Evolutionary conservation across 148 eudicot genomes (phyloP), one percentile per base, ranked within the genome.

Genomic region (Diospyros lotus): DNA sequence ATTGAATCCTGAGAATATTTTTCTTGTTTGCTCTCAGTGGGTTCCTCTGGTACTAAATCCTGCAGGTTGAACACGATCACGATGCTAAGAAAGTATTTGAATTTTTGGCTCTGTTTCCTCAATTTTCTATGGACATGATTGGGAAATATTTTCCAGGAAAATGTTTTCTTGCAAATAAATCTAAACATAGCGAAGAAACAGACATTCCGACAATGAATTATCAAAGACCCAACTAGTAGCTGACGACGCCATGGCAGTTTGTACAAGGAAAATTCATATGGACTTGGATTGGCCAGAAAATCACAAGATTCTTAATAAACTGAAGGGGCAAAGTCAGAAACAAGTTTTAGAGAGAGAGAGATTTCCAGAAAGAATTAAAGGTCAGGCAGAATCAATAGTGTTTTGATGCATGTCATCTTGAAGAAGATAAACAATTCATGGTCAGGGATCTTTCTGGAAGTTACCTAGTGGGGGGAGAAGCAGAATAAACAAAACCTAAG

Each of bases 41-140:
- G 15, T 58, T 82, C 73, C 71, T 71, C 86, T 52, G 71, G 78
- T 70, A n/a, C 62, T 55, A 74, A 67, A 75, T 83, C 93, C 96
- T 90, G 83, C 65, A 80, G 82, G 71, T 73, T n/a, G 48, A 55
- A 50, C 64, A 81, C 8, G 73, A 46, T 64, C 38, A 28, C 28
- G 28, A 28, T 28, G 28, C 28, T 14, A 53, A 14, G 56, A 53
- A 8, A 53, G 56, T 53, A 53, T 13, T 6, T 4, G 15, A n/a
- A 56, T 13, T 4, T 2, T 4, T 2, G 17, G 4, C 15, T 56
- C 56, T 53, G 12, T 53, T 53, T 53, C 56, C 56, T 53, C 12
- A 9, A 7, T 9, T 6, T 53, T 9, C 12, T 6, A 53, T 28
- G 28, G 28, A 28, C 28, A 28, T 28, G 28, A 0, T 28, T 28